These are phyloP conservation scores for Cercospora berteroae DNA, from an alignment of 2,329 filamentous ascomycete species.

Conservation along the genomic window DNA sequence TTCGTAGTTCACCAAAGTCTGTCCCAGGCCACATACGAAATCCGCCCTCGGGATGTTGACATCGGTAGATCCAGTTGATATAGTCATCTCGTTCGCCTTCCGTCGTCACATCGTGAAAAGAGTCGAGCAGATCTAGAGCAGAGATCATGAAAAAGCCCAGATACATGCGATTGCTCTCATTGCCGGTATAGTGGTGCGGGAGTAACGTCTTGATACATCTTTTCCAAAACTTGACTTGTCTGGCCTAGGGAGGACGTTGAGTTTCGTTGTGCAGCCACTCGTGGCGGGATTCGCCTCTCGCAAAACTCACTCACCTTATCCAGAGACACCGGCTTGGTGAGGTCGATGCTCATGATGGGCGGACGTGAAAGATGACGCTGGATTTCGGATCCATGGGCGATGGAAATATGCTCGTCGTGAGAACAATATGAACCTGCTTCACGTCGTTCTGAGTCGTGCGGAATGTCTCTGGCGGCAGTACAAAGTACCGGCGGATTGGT, in stretches of 20 bases:
- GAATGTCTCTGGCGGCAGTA: not conserved
- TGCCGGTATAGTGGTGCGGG: constrained; percentile 78
- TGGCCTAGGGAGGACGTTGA: constrained; percentile 21
- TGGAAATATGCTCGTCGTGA: not conserved
- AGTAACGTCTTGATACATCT: constrained; percentile 80
- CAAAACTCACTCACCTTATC: constrained; percentile 17
- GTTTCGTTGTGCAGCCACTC: constrained; percentile 6
- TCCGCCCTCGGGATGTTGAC: constrained; percentile 81
- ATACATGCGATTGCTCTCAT: constrained; percentile 86
- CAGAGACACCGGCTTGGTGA: constrained; percentile 17
- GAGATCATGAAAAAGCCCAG: constrained; percentile 87
- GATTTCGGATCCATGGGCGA: not conserved
- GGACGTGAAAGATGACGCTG: not conserved
- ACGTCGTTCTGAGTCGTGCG: not conserved
- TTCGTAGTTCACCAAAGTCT: constrained; percentile 50
- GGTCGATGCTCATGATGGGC: constrained; percentile 12
- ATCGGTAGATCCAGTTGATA: constrained; percentile 76
- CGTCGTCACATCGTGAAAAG: constrained; percentile 56
- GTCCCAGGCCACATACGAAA: constrained; percentile 83
- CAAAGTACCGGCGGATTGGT: not conserved
- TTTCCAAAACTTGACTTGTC: constrained; percentile 87
- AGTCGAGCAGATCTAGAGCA: constrained; percentile 75
- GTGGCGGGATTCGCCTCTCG: not conserved
- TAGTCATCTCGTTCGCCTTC: constrained; percentile 55
- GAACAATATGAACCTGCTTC: not conserved